phyloP scores from a whole-genome alignment of 129 eudicot species.

The Artemisia tridentata region DNA sequence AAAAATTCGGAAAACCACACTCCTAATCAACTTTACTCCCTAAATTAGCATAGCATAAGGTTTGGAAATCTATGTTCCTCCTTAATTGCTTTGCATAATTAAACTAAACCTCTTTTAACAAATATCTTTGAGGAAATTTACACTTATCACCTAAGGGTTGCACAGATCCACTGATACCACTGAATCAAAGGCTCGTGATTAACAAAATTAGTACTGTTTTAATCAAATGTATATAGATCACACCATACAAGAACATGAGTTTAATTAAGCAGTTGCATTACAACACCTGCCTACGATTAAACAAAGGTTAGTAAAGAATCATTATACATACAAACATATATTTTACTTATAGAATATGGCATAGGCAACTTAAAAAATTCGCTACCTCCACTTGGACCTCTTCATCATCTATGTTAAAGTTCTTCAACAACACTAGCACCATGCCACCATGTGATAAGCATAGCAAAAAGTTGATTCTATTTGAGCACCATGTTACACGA shows the following conservation, averaged over 20 bases:
- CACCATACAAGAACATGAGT: slow-evolving; percentile 22
- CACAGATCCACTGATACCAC: neutral
- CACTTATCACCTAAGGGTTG: no score
- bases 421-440: slow-evolving; percentile 19
- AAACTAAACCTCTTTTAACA: no score
- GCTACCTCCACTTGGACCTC: slow-evolving; percentile 26
- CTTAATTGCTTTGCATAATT: no score
- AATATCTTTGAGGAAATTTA: no score
- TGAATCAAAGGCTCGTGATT: slow-evolving; percentile 13
- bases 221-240: slow-evolving; percentile 14
- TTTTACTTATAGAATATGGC: slow-evolving; percentile 14
- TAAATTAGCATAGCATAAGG: no score
- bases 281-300: slow-evolving; percentile 27
- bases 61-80: no score
- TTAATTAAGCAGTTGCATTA: slow-evolving; percentile 9
- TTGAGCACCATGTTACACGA: slow-evolving; percentile 32
- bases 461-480: slow-evolving; percentile 38
- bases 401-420: slow-evolving; percentile 22
- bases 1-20: no score
- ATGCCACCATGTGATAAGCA: slow-evolving; percentile 40
- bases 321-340: neutral
- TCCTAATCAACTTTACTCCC: no score
- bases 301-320: slow-evolving; percentile 24
- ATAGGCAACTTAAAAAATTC: slow-evolving; percentile 30
- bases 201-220: neutral